Evolutionary conservation across 1,139 yeast species (phyloP).

Genomic region (Yamadazyma sp.): DNA sequence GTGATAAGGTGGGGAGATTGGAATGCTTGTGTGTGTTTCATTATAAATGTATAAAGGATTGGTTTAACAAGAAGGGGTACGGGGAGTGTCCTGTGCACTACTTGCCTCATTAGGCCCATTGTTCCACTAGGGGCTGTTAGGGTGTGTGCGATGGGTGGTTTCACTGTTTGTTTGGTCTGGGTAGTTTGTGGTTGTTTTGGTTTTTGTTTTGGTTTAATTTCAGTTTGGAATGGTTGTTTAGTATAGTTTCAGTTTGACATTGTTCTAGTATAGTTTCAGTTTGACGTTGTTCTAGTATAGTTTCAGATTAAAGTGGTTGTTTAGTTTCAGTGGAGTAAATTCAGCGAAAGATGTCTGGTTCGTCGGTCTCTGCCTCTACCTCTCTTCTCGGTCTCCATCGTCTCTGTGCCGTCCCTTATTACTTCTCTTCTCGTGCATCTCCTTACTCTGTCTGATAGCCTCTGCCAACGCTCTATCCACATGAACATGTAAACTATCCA

Average conservation of each 20-base stretch:
- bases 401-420: slow-evolving; percentile 29
- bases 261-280: no score
- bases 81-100: slow-evolving; percentile 86
- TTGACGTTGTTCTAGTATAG: no score
- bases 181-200: no score
- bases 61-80: slow-evolving; percentile 85
- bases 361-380: background rate
- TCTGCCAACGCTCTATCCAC: slow-evolving; percentile 93
- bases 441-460: slow-evolving; percentile 82
- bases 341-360: no score
- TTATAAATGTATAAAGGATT: slow-evolving; percentile 80
- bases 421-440: slow-evolving; percentile 53
- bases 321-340: no score
- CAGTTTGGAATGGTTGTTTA: background rate
- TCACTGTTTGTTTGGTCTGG: no score
- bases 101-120: slow-evolving; percentile 26
- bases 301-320: no score
- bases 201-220: background rate
- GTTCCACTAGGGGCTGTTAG: background rate
- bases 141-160: no score
- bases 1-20: slow-evolving; percentile 85
- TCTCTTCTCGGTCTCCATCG: slow-evolving; percentile 49
- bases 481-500: slow-evolving; percentile 76
- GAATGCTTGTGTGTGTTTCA: slow-evolving; percentile 96
- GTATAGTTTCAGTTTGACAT: no score